Percentiles rank a stretch among this genome's conserved stretches.
These are phyloP conservation scores for Cladosporium austrohemisphaericum DNA, from an alignment of 2,329 filamentous ascomycete species.

Conservation along the genomic window DNA sequence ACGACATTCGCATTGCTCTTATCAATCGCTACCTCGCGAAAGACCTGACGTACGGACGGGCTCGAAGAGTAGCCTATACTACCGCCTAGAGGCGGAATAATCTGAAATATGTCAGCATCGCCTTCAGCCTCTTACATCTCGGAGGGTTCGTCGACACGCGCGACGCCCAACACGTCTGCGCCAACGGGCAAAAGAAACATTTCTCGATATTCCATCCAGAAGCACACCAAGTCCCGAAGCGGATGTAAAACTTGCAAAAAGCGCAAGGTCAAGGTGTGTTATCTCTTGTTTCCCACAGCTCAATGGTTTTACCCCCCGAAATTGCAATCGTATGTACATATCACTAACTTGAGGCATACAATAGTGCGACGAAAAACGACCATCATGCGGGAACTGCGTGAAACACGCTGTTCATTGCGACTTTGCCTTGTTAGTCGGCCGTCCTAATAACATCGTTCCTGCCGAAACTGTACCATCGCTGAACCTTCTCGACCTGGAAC, in stretches of 20 bases:
- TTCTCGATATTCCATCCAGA: slow-evolving; percentile 1
- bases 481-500: slow-evolving; percentile 3
- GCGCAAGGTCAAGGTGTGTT: slow-evolving; percentile 5
- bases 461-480: not conserved
- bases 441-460: not conserved
- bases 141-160: no score
- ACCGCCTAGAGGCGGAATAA: no score
- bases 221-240: slow-evolving; percentile 3
- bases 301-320: no score
- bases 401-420: slow-evolving; percentile 6
- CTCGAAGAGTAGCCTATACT: no score
- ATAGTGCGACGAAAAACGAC: slow-evolving; percentile 8
- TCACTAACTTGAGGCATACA: not conserved
- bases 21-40: no score
- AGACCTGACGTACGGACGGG: no score
- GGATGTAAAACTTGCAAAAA: slow-evolving; percentile 9
- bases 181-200: no score
- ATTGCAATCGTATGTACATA: not conserved
- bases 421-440: not conserved
- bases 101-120: no score
- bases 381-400: slow-evolving; percentile 5
- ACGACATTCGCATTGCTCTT: no score
- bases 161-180: no score
- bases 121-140: no score
- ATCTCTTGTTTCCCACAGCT: no score